Percentiles rank a stretch among this genome's conserved stretches.
These are phyloP conservation scores for Pestalotiopsis sp. DNA, from an alignment of 2,329 filamentous ascomycete genomes.

Conservation along the genomic window DNA sequence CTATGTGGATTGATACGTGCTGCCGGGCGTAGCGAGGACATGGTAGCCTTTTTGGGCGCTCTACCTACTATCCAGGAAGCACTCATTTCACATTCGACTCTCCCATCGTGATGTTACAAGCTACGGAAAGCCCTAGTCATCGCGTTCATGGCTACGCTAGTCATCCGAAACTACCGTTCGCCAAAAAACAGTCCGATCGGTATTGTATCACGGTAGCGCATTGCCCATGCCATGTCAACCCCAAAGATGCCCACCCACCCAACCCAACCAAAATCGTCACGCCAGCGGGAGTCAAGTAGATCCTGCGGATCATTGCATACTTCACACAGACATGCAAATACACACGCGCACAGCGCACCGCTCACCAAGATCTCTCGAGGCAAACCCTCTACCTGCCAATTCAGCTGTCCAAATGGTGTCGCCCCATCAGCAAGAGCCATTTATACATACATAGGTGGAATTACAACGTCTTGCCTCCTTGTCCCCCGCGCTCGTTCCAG, in stretches of 20 bases:
- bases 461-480: background rate
- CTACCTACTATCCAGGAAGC: background rate
- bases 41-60: too few relatives aligned
- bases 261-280: background rate
- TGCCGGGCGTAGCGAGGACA: too few relatives aligned
- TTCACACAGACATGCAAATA: background rate
- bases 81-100: too few relatives aligned
- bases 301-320: background rate
- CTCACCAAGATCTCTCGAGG: background rate
- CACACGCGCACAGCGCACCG: background rate
- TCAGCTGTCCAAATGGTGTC: too few relatives aligned
- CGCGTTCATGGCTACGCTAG: background rate
- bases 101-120: background rate
- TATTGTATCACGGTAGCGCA: background rate
- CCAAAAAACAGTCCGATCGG: background rate
- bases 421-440: background rate
- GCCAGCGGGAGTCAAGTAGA: background rate
- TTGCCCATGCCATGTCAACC: background rate
- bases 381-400: background rate
- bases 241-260: background rate
- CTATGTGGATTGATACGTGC: too few relatives aligned
- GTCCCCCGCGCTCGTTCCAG: background rate
- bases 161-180: conserved; percentile 6
- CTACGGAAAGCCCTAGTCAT: background rate
- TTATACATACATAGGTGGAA: background rate